These are phyloP conservation scores for Lachancea waltii DNA, from an alignment of 805 yeast species.

Conservation along the genomic window DNA sequence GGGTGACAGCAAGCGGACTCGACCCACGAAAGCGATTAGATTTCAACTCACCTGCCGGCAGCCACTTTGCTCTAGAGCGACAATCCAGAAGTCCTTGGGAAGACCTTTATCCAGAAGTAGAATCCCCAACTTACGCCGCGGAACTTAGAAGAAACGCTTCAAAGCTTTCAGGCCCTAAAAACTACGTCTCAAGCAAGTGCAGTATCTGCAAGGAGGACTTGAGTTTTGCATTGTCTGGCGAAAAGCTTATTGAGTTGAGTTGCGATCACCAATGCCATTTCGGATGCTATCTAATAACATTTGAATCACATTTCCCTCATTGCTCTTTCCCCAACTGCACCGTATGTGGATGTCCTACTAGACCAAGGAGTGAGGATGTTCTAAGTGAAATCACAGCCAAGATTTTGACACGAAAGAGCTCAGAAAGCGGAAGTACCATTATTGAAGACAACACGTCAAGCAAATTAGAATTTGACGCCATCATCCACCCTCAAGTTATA, in stretches of 20 bases:
- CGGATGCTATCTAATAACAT: constrained; percentile 36
- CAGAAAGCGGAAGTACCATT: background rate
- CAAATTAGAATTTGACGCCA: too few species aligned
- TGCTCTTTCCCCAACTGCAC: constrained; percentile 25
- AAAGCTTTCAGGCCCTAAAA: constrained; percentile 20
- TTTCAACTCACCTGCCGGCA: background rate
- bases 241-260: constrained; percentile 36
- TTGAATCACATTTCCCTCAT: constrained; percentile 16
- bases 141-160: constrained; percentile 12
- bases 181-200: constrained; percentile 31
- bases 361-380: constrained; percentile 28
- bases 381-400: constrained; percentile 24
- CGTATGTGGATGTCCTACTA: constrained; percentile 20
- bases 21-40: constrained; percentile 4
- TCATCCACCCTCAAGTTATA: too few species aligned
- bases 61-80: constrained; percentile 1
- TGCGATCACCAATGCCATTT: constrained; percentile 42
- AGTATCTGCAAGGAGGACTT: constrained; percentile 42
- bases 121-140: constrained; percentile 21
- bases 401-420: constrained; percentile 9
- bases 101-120: constrained; percentile 19
- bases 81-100: constrained; percentile 8
- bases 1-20: constrained; percentile 5
- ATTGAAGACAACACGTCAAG: background rate
- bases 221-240: constrained; percentile 36